Evolutionary conservation across 164 flowering plant genomes (phyloP).

Genomic region (Liriodendron chinense): DNA sequence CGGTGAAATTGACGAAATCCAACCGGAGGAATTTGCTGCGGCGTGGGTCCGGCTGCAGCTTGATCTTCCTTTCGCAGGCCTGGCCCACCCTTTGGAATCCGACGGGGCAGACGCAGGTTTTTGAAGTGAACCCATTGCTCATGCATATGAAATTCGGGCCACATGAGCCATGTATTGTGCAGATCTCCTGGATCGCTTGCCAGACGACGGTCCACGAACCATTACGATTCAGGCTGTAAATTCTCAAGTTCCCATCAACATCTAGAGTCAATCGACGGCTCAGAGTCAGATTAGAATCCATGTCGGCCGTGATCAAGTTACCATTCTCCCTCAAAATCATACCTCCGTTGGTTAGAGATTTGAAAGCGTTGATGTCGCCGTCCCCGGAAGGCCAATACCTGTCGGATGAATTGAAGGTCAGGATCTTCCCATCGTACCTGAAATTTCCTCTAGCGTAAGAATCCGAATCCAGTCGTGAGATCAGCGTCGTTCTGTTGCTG

Average conservation of each 20-base stretch:
- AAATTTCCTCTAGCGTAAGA: slow-evolving; percentile 24
- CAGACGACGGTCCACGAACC: slow-evolving; percentile 46
- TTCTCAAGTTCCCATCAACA: slow-evolving; percentile 57
- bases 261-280: slow-evolving; percentile 47
- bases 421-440: slow-evolving; percentile 12
- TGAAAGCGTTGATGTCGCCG: slow-evolving; percentile 6
- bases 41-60: neutral
- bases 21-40: slow-evolving; percentile 43
- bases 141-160: slow-evolving; percentile 52
- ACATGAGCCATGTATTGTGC: slow-evolving; percentile 52
- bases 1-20: slow-evolving; percentile 59
- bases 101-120: slow-evolving; percentile 51
- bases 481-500: slow-evolving; percentile 17
- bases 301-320: slow-evolving; percentile 33
- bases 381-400: slow-evolving; percentile 34
- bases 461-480: slow-evolving; percentile 24
- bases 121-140: slow-evolving; percentile 16
- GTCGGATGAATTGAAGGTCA: slow-evolving; percentile 30
- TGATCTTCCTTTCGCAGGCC: slow-evolving; percentile 36
- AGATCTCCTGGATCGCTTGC: slow-evolving; percentile 43
- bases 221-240: slow-evolving; percentile 35
- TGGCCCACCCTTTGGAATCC: slow-evolving; percentile 30
- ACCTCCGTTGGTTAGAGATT: slow-evolving; percentile 31
- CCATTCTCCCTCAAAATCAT: slow-evolving; percentile 15
- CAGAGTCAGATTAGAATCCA: slow-evolving; percentile 6